Evolutionary conservation across 345 rosid genomes (phyloP), one percentile per base, ranked within the genome.

Genomic region (Cardamine resedifolia): DNA sequence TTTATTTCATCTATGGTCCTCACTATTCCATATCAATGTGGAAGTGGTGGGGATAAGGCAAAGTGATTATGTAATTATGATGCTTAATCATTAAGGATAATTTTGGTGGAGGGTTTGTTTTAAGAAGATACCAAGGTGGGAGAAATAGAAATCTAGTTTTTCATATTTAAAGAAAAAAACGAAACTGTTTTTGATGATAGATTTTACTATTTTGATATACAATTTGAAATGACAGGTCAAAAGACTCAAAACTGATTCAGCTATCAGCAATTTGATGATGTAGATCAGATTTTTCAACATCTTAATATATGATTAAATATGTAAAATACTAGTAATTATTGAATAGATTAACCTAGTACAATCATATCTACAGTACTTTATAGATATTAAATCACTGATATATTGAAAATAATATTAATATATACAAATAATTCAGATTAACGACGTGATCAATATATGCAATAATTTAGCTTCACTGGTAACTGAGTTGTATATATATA

Each of bases 31-130:
- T 58, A 48, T 49, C 51, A 66, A 15, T 30, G 57, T 74, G 55
- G 38, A 66, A 66, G 48, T 67, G 73, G 78, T 74, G 72, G 58
- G 56, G 56, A 20, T 49, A 50, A 48, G 49, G 61, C 53, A 67
- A 58, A 74, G 68, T 66, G 67, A 74, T 39, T 39, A 31, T 74
- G 62, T 66, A 30, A 74, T 67, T 10, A 67, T 74, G 56, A 67
- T 66, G 60, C 39, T 28, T 66, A 59, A 66, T 59, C 48, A 67
- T 58, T 50, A 21, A 20, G 28, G 28, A 26, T 15, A 36, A 19
- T 47, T 65, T 73, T 21, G 59, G 72, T 65, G 52, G 66, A 14
- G 39, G 43, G 12, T 44, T 73, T 26, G 4, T 64, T 53, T 63
- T 39, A 51, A 27, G 44, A 52, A 52, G 12, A 12, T 64, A 44